phyloP scores from a whole-genome alignment of 2,329 filamentous ascomycete species.

The Rhynchosporium secalis region DNA sequence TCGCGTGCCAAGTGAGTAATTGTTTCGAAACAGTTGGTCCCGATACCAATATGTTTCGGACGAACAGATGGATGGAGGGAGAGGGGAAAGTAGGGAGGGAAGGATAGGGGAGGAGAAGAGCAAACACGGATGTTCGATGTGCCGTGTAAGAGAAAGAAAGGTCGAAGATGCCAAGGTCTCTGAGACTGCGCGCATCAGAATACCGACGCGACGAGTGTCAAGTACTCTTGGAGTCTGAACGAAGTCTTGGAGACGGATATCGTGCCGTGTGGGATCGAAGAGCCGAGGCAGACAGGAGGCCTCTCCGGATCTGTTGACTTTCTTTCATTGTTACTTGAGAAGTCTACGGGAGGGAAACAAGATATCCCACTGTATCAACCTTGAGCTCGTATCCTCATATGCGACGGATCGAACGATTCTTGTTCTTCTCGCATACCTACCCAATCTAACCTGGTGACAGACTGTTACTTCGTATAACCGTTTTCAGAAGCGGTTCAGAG shows the following conservation, averaged over 20 bases:
- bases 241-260: background rate
- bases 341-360: too few relatives aligned
- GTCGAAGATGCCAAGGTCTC: background rate
- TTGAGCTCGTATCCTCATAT: too few relatives aligned
- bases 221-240: too few relatives aligned
- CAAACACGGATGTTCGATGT: background rate
- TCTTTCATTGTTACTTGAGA: too few relatives aligned
- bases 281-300: background rate
- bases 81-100: background rate
- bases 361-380: too few relatives aligned
- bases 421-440: too few relatives aligned
- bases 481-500: too few relatives aligned
- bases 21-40: too few relatives aligned
- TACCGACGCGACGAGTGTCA: background rate
- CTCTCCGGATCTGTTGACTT: too few relatives aligned
- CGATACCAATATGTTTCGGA: background rate
- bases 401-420: too few relatives aligned
- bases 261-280: background rate
- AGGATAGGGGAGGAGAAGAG: background rate
- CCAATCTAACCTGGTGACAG: too few relatives aligned
- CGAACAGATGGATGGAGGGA: background rate
- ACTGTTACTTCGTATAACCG: too few relatives aligned
- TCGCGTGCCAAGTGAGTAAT: background rate
- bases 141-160: background rate
- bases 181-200: slow-evolving; percentile 4